Percentiles rank a stretch among this genome's conserved stretches.
Conservation (phyloP, 257 asterid species). For the Lithospermum erythrorhizon region DNA sequence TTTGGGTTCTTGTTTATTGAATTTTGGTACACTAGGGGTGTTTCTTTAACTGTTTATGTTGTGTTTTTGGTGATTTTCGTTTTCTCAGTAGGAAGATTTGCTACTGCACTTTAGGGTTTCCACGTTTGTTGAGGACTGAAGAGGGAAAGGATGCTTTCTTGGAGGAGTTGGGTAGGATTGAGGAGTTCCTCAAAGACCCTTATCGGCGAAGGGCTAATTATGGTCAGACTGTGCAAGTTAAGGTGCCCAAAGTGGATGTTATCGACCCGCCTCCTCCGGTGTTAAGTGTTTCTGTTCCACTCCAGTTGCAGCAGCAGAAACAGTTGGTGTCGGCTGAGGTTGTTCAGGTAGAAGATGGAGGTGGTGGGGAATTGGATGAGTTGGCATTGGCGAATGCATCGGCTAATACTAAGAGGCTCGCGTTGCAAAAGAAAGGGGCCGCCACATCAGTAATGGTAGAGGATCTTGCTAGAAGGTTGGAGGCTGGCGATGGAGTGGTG, state of each 20-base stretch:
- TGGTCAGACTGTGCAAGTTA: slow-evolving; percentile 69
- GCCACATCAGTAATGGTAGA: slow-evolving; percentile 78
- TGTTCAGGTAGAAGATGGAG: slow-evolving; percentile 11
- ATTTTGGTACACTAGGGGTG: neutral
- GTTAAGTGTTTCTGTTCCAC: neutral
- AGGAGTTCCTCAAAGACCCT: slow-evolving; percentile 76
- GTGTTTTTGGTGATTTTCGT: slow-evolving; percentile 13
- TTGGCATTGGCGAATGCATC: slow-evolving; percentile 41
- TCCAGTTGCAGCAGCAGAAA: neutral
- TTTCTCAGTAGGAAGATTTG: slow-evolving; percentile 77
- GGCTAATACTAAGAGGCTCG: slow-evolving; percentile 71
- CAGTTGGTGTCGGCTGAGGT: neutral
- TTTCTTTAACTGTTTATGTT: neutral
- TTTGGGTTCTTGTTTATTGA: slow-evolving; percentile 13
- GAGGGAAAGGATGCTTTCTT: slow-evolving; percentile 49
- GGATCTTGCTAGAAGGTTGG: slow-evolving; percentile 70
- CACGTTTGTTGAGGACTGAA: slow-evolving; percentile 45
- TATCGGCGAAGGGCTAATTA: slow-evolving; percentile 64
- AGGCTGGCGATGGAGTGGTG: slow-evolving; percentile 83
- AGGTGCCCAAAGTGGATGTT: slow-evolving; percentile 69
- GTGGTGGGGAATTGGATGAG: slow-evolving; percentile 44
- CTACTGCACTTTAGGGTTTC: slow-evolving; percentile 72
- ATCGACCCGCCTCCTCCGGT: slow-evolving; percentile 20
- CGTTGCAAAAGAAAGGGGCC: slow-evolving; percentile 87
- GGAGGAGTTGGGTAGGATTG: slow-evolving; percentile 60